Percentiles rank a stretch among this genome's conserved stretches.
These are phyloP conservation scores for Populus trichocarpa DNA, from an alignment of 441 rosid species.

Conservation along the genomic window DNA sequence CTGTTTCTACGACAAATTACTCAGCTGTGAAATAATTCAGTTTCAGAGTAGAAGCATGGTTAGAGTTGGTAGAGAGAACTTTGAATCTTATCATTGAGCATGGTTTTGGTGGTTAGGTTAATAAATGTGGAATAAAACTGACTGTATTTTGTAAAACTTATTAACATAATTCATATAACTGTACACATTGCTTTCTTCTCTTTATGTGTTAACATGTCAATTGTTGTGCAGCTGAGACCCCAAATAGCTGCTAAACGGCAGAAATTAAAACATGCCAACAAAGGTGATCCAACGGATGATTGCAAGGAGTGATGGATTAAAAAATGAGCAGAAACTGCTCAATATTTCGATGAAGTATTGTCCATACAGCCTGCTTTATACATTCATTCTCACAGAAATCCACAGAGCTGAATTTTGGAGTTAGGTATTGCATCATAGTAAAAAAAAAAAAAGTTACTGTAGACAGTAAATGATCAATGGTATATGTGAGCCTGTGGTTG, in stretches of 20 bases:
- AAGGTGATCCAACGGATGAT: slow-evolving; percentile 7
- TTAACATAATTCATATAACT: not conserved
- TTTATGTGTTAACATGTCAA: slow-evolving; percentile 14
- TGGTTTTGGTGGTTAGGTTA: not conserved
- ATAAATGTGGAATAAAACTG: not conserved
- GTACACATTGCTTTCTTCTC: not conserved
- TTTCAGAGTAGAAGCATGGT: not conserved
- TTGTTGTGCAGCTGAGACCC: slow-evolving; percentile 55
- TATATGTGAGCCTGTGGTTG: not conserved
- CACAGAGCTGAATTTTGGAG: slow-evolving; percentile 10
- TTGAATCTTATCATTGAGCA: not conserved
- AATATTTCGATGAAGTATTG: not conserved
- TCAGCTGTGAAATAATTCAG: not conserved
- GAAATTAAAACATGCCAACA: slow-evolving; percentile 18
- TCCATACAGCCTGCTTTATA: slow-evolving; percentile 1
- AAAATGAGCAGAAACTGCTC: not conserved
- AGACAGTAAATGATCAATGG: not conserved
- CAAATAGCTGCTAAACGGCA: slow-evolving; percentile 35
- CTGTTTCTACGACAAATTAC: not conserved
- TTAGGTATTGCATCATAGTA: not conserved
- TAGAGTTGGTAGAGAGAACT: not conserved
- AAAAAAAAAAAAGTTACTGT: not conserved
- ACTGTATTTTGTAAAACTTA: not conserved
- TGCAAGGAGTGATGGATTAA: slow-evolving; percentile 5
- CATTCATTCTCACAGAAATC: slow-evolving; percentile 6